Evolutionary conservation across 495 filamentous ascomycete species (phyloP).

Genomic region (Xylaria scruposa): DNA sequence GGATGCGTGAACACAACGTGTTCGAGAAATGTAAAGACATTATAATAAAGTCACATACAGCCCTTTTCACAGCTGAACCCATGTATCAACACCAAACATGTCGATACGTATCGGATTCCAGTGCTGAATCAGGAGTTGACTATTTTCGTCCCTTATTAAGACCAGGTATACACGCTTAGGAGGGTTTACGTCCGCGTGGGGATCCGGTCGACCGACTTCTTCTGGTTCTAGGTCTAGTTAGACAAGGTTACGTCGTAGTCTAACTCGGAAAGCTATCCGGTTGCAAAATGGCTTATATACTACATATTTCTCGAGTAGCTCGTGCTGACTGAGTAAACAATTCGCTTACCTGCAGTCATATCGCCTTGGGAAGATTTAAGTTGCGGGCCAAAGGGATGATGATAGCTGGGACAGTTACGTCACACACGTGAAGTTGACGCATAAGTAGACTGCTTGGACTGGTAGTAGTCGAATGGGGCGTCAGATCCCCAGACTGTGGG

Average conservation of each 20-base stretch:
- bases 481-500: conserved; percentile 1
- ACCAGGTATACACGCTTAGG: background rate
- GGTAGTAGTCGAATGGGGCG: background rate
- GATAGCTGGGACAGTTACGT: conserved; percentile 14
- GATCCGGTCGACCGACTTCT: background rate
- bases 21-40: conserved; percentile 3
- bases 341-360: background rate
- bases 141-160: background rate
- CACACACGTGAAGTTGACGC: conserved; percentile 12
- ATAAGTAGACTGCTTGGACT: background rate
- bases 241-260: background rate
- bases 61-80: background rate
- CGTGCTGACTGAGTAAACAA: background rate
- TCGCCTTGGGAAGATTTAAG: background rate
- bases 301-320: background rate
- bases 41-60: background rate
- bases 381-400: background rate
- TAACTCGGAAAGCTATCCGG: background rate
- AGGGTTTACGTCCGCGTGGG: background rate
- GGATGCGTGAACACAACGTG: background rate
- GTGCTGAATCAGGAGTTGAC: background rate
- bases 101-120: background rate
- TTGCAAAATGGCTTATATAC: background rate
- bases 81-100: background rate
- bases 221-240: background rate